Evolutionary conservation across 805 yeast species (phyloP), one percentile per base, ranked within the genome.

Genomic region (Myxozyma udenii): DNA sequence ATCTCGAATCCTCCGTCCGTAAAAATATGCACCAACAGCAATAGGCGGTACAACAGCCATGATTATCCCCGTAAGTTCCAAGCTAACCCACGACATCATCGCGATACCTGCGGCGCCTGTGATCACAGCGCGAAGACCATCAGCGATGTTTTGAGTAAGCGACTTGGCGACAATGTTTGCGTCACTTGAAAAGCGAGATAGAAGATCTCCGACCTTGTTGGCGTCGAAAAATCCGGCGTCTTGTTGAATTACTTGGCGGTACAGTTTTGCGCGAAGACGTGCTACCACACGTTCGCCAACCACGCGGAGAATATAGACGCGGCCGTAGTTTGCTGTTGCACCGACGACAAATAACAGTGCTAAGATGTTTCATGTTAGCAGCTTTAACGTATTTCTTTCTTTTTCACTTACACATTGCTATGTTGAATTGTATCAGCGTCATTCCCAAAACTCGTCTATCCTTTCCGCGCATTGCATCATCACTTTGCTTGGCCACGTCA

Each of bases 261-360:
- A 80, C 32, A 91, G 79, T 48, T 86, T 75, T 9, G 91, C 77
- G 62, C 98, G 77, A 57, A 91, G 70, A 53, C 95, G 76, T 4
- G 96, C 93, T 54, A 90, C 95, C 36, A 91, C 73, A 55, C 86
- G 77, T 68, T 91, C 98, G 45, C 97, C 96, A 7, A 86, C 85
- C 1, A 83, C 73, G 58, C 90, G 78, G 62, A 91, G 72, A 11
- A 86, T 68, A 37, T 85, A 76, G 14, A 85, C 78, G 60, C 98
- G 77, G 9, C 90, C 89, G 61, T 81, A 84, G 62, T 89, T 87
- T 4, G 96, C 87, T 12, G 77, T 44, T 0, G 95, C 85, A 1
- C 96, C 96, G 9, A 82, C 61, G 0, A 80, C 63, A 62, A 91
- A 87, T 1, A 89, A 70, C 5, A 41, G 19, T 23, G 48, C 55